Conservation (phyloP, 1,284 basidiomycete species). For the Cerioporus squamosus region DNA sequence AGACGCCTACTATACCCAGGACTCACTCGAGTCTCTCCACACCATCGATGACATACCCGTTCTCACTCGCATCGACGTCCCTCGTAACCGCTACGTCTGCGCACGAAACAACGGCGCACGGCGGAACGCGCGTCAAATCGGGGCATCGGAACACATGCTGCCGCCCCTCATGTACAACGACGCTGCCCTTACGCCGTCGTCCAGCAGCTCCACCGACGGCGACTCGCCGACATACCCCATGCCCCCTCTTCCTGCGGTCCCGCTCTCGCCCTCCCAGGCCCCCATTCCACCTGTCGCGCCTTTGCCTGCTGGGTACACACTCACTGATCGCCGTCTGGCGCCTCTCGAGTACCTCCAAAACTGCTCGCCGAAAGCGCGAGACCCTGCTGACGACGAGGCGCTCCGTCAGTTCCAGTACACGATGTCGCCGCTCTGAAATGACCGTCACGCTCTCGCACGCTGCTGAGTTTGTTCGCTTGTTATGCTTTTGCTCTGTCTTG, state of each 20-base stretch:
- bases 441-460: neutral
- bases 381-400: slow-evolving; percentile 35
- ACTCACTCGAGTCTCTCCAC: slow-evolving; percentile 54
- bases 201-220: slow-evolving; percentile 8
- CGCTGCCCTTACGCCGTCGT: slow-evolving; percentile 4
- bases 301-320: slow-evolving; percentile 8
- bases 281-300: slow-evolving; percentile 12
- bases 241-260: slow-evolving; percentile 2
- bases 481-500: neutral
- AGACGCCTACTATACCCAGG: slow-evolving; percentile 48
- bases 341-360: slow-evolving; percentile 38
- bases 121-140: slow-evolving; percentile 5
- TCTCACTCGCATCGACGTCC: slow-evolving; percentile 57
- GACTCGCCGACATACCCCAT: neutral
- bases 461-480: neutral
- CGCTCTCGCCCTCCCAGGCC: neutral
- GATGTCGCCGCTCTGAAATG: slow-evolving; percentile 2
- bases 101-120: slow-evolving; percentile 55
- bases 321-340: slow-evolving; percentile 27
- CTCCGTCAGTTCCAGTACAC: slow-evolving; percentile 24
- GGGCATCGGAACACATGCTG: slow-evolving; percentile 2
- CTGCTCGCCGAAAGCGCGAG: slow-evolving; percentile 31
- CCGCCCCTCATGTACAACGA: slow-evolving; percentile 1
- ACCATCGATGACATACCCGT: slow-evolving; percentile 63
- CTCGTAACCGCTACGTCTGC: slow-evolving; percentile 63